phyloP scores from a whole-genome alignment of 2,329 filamentous ascomycete genomes.

The Paecilomyces sp. region DNA sequence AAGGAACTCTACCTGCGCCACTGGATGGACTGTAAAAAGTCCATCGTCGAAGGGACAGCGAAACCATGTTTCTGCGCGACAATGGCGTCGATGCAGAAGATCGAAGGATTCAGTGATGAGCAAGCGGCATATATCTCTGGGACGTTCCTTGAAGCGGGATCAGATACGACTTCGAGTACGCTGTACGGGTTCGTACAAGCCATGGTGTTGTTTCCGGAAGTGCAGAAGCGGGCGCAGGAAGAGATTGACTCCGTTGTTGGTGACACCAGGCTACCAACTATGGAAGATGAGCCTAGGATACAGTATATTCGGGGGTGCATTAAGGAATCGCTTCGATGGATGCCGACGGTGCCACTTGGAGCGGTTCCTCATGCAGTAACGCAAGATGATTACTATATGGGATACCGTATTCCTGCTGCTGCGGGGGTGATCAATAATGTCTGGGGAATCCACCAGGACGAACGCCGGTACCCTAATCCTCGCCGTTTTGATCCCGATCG shows the following conservation, averaged over 20 bases:
- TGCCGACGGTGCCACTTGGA: conserved; percentile 25
- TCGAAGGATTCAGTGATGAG: background rate
- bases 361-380: conserved; percentile 9
- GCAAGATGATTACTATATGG: conserved; percentile 33
- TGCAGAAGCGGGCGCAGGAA: conserved; percentile 34
- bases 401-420: conserved; percentile 40
- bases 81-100: conserved; percentile 20
- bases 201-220: conserved; percentile 40
- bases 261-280: conserved; percentile 40
- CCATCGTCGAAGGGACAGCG: conserved; percentile 19
- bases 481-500: conserved; percentile 21
- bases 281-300: conserved; percentile 18
- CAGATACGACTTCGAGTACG: conserved; percentile 44
- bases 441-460: conserved; percentile 38
- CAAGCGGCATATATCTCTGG: conserved; percentile 12
- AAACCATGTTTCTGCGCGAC: conserved; percentile 21
- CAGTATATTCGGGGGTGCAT: conserved; percentile 44
- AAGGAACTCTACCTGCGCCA: conserved; percentile 35
- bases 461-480: conserved; percentile 16
- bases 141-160: conserved; percentile 37
- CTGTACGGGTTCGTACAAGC: conserved; percentile 45
- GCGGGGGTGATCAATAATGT: conserved; percentile 41
- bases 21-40: conserved; percentile 35
- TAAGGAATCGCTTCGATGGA: conserved; percentile 52
- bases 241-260: conserved; percentile 46